Evolutionary conservation across 2,329 filamentous ascomycete genomes (phyloP), one percentile per base, ranked within the genome.

Genomic region (Lasiodiplodia sp.): DNA sequence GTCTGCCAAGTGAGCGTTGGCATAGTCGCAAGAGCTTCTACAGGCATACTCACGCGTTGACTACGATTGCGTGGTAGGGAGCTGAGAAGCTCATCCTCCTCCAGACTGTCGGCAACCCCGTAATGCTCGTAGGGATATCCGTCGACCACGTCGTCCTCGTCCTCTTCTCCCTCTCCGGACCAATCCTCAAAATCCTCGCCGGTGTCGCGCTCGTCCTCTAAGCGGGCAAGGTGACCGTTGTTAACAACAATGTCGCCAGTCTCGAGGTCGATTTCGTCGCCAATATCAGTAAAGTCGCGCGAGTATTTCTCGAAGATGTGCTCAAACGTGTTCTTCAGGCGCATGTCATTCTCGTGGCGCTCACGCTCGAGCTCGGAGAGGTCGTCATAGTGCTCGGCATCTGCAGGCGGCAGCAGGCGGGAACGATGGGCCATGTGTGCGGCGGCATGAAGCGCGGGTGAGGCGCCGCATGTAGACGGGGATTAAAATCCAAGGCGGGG

Each of bases 291-390:
- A 75, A 97, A 97, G 77, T 97, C 92, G 71, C 86, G 90, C 66
- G 87, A 90, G 78, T 97, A 97, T 79, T 97, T 97, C 70, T 91
- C 88, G 77, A 97, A 97, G 67, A 98, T 97, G 68, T 88, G 84
- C 76, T 97, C 94, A 77, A 97, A 96, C 5, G 89, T 89, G n/a
- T 89, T 90, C 78, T 96, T 95, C 51, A 97, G 86, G 69, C 89
- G 89, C 71, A 64, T 64, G 31, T 64, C 60, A 52, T 64, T 64
- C 18, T 64, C n/a, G n/a, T 52, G 44, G 60, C 60, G 60, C 12
- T 64, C 60, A 47, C 60, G 60, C 47, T 64, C 60, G 4, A 64
- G 28, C 28, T 64, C 60, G 5, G 60, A 64, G 28, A 52, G 31
- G 60, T 64, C 60, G 47, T 64, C 47, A 52, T 64, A 64, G 47